phyloP scores from a whole-genome alignment of 106 monocot genomes.

The Apostasia shenzhenica region DNA sequence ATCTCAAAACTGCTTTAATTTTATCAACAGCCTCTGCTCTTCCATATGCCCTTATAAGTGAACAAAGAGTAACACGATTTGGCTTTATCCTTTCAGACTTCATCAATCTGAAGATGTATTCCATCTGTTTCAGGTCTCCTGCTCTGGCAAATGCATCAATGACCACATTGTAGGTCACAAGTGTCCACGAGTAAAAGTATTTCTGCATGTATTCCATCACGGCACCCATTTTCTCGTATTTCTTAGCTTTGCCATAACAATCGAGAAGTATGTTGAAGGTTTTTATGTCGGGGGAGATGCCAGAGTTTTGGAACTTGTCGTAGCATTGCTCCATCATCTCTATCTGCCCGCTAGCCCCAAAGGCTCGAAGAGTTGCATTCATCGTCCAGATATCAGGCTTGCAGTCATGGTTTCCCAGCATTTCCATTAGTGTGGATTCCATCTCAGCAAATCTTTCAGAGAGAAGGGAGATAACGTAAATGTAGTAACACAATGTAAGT shows the following conservation, averaged over 20 bases:
- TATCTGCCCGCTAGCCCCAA: constrained; percentile 88
- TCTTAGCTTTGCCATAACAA: constrained; percentile 79
- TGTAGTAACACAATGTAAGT: neutral
- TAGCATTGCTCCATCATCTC: constrained; percentile 95
- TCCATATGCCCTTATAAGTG: constrained; percentile 84
- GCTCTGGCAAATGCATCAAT: constrained; percentile 95
- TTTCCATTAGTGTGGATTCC: constrained; percentile 72
- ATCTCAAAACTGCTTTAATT: constrained; percentile 62
- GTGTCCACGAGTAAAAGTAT: constrained; percentile 85
- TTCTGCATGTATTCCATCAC: constrained; percentile 99
- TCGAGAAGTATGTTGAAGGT: constrained; percentile 96
- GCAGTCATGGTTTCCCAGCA: constrained; percentile 60
- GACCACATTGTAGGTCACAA: constrained; percentile 94
- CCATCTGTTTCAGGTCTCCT: constrained; percentile 84
- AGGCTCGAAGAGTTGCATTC: constrained; percentile 92
- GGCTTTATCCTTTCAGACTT: constrained; percentile 87
- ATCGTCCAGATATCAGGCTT: constrained; percentile 97
- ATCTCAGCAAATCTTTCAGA: constrained; percentile 69
- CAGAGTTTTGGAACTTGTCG: constrained; percentile 81
- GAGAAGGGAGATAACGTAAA: neutral
- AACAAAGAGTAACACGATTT: constrained; percentile 83
- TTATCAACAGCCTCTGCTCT: constrained; percentile 51
- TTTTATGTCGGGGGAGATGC: constrained; percentile 79
- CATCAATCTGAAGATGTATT: constrained; percentile 88
- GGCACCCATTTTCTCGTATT: constrained; percentile 89